Conservation (phyloP, 441 rosid species). For the Eutrema salsugineum region DNA sequence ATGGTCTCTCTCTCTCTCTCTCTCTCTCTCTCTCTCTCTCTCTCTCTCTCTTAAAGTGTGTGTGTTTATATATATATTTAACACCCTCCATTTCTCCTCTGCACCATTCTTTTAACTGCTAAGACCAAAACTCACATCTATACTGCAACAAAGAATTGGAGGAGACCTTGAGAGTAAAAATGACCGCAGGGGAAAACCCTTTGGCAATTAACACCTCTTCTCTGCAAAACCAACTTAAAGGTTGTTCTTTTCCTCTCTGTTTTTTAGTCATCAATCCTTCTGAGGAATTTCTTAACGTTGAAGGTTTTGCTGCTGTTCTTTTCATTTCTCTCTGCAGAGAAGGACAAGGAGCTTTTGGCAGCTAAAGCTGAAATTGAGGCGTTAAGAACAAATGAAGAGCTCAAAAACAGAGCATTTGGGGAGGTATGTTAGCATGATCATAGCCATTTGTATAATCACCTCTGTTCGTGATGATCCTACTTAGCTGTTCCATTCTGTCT, state of each 20-base stretch:
- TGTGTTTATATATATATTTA: slow-evolving; percentile 1
- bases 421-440: slow-evolving; percentile 47
- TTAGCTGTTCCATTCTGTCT: background rate
- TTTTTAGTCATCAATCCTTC: background rate
- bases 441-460: background rate
- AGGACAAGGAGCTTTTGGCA: slow-evolving; percentile 48
- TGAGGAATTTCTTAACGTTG: background rate
- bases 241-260: slow-evolving; percentile 30
- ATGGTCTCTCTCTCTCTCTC: slow-evolving; percentile 39
- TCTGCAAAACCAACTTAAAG: slow-evolving; percentile 73
- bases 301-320: background rate
- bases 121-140: slow-evolving; percentile 5
- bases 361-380: slow-evolving; percentile 66
- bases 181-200: slow-evolving; percentile 50
- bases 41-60: slow-evolving; percentile 25
- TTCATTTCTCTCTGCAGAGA: slow-evolving; percentile 43
- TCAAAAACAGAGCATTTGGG: slow-evolving; percentile 60
- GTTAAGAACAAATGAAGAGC: slow-evolving; percentile 56
- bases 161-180: slow-evolving; percentile 26
- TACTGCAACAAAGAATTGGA: background rate
- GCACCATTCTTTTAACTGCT: slow-evolving; percentile 17
- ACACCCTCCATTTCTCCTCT: slow-evolving; percentile 13
- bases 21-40: slow-evolving; percentile 35
- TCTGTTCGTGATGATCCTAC: background rate
- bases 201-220: slow-evolving; percentile 59